Evolutionary conservation across 1,284 basidiomycete genomes (phyloP).

Genomic region (Paramarasmius palmivorus): DNA sequence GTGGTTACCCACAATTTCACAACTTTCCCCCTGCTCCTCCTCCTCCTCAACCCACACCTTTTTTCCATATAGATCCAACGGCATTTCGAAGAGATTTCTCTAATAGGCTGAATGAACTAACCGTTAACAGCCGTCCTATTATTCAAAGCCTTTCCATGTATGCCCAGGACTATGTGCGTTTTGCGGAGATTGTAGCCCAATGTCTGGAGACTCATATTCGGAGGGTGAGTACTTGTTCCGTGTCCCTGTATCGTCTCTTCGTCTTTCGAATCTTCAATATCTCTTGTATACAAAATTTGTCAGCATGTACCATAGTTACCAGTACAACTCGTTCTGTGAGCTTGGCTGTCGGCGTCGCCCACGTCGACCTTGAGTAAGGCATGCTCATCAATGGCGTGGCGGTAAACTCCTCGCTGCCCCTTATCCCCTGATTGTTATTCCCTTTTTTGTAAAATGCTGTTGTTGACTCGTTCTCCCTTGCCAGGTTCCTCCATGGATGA

Average conservation of each 20-base stretch:
- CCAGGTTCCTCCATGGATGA: conserved; percentile 89
- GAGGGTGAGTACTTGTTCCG: conserved; percentile 65
- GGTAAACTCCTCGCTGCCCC: conserved; percentile 2
- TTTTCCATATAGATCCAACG: conserved; percentile 67
- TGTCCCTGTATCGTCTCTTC: conserved; percentile 18
- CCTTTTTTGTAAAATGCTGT: conserved; percentile 28
- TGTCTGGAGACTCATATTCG: conserved; percentile 89
- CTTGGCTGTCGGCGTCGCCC: background rate
- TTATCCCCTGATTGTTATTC: conserved; percentile 12
- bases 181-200: conserved; percentile 83
- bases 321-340: background rate
- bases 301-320: background rate
- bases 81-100: conserved; percentile 83
- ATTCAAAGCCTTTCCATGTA: conserved; percentile 95
- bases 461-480: conserved; percentile 55
- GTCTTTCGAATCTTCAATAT: conserved; percentile 11
- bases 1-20: conserved; percentile 47
- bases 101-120: conserved; percentile 79
- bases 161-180: conserved; percentile 84
- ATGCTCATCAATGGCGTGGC: background rate
- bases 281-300: background rate
- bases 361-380: background rate
- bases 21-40: conserved; percentile 44
- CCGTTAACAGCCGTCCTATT: conserved; percentile 94
- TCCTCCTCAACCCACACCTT: conserved; percentile 40